A percentile compares a stretch with the other conserved stretches of the same genome.
Conservation (phyloP, 1,284 basidiomycete genomes). For the Meripilus lineatus region DNA sequence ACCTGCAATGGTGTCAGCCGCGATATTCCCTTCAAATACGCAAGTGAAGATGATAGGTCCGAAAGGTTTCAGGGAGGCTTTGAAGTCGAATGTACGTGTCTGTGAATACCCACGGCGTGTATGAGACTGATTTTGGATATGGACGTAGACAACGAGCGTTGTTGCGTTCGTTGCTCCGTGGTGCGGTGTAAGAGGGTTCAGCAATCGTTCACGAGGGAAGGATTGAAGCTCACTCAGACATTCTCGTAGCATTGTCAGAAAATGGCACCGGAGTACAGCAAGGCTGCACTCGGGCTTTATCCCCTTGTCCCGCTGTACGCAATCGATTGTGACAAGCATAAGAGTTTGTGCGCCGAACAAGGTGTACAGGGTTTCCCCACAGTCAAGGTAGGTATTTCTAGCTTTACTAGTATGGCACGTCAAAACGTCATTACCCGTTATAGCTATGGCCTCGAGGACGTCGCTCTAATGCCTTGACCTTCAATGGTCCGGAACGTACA, state of each 20-base stretch:
- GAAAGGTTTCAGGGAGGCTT: slow-evolving; percentile 66
- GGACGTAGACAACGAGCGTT: slow-evolving; percentile 58
- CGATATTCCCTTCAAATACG: slow-evolving; percentile 65
- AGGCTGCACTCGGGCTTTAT: slow-evolving; percentile 74
- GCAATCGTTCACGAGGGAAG: background rate
- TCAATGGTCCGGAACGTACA: slow-evolving; percentile 68
- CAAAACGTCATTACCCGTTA: slow-evolving; percentile 3
- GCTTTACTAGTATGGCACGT: slow-evolving; percentile 2
- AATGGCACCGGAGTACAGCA: slow-evolving; percentile 82
- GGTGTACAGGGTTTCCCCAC: slow-evolving; percentile 94
- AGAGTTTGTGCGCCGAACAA: slow-evolving; percentile 77
- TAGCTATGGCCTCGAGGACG: slow-evolving; percentile 76
- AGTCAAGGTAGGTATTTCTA: slow-evolving; percentile 63
- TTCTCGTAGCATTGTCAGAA: slow-evolving; percentile 75
- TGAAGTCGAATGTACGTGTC: slow-evolving; percentile 70
- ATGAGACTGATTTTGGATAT: background rate
- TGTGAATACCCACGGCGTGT: background rate
- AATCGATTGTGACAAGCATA: slow-evolving; percentile 88
- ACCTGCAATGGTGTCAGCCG: slow-evolving; percentile 59
- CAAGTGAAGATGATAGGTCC: slow-evolving; percentile 74
- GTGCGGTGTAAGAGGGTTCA: slow-evolving; percentile 64
- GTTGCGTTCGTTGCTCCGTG: slow-evolving; percentile 91
- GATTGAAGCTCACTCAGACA: slow-evolving; percentile 7
- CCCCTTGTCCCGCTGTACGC: slow-evolving; percentile 88
- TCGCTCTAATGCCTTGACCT: slow-evolving; percentile 61